These are phyloP conservation scores for Carex scoparia DNA, from an alignment of 176 grass and related monocot species.

Conservation along the genomic window DNA sequence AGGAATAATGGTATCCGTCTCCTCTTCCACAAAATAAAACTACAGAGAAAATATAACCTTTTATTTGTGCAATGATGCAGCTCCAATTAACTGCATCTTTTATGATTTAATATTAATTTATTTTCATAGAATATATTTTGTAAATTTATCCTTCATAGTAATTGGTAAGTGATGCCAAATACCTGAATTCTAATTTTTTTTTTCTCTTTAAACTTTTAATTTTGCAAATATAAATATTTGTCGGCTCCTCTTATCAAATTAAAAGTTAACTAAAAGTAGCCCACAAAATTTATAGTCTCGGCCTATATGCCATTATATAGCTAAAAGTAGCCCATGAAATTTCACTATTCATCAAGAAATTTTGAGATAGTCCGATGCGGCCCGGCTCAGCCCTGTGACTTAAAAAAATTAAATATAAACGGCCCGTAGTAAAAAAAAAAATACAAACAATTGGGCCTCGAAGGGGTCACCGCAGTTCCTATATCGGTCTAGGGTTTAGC, in stretches of 20 bases:
- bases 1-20: not conserved
- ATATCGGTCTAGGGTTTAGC: conserved; percentile 20
- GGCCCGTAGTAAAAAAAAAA: not conserved
- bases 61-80: not conserved
- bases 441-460: not conserved
- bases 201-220: not conserved
- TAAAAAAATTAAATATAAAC: not conserved
- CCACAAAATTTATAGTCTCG: not conserved
- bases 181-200: not conserved
- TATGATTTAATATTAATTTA: not conserved
- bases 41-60: not conserved
- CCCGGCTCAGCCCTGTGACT: no score
- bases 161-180: not conserved
- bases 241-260: not conserved
- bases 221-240: not conserved
- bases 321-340: not conserved
- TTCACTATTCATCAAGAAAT: not conserved
- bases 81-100: not conserved
- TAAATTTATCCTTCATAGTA: not conserved
- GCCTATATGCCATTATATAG: not conserved
- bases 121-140: not conserved
- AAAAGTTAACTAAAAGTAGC: not conserved
- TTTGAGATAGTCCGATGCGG: not conserved
- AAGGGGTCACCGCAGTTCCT: not conserved
- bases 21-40: not conserved